Evolutionary conservation across 257 asterid genomes (phyloP).

Genomic region (Scutellaria galericulata): DNA sequence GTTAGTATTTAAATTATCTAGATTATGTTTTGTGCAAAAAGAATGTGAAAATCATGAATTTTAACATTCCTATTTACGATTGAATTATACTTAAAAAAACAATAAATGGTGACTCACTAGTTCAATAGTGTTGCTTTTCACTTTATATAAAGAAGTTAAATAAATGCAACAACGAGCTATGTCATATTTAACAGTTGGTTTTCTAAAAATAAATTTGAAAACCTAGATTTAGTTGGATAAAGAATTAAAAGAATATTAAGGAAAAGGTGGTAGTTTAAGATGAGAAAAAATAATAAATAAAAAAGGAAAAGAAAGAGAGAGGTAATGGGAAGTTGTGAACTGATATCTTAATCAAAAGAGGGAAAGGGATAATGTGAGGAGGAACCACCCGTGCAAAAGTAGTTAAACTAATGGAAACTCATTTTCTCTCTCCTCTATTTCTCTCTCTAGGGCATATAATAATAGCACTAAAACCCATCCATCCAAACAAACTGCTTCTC

Average conservation of each 20-base stretch:
- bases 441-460: background rate
- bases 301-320: background rate
- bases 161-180: background rate
- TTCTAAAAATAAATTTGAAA: too few species aligned
- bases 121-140: too few species aligned
- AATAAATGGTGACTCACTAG: too few species aligned
- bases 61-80: too few species aligned
- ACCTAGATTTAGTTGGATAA: too few species aligned
- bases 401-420: slow-evolving; percentile 43
- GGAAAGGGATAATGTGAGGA: slow-evolving; percentile 40
- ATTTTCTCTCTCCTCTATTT: slow-evolving; percentile 37
- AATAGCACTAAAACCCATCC: slow-evolving; percentile 2
- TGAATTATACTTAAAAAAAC: too few species aligned
- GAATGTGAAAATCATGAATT: too few species aligned
- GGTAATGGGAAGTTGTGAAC: slow-evolving; percentile 37
- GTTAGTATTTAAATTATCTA: too few species aligned
- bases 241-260: too few species aligned
- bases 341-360: slow-evolving; percentile 43
- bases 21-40: too few species aligned
- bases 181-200: background rate
- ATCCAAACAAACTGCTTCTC: slow-evolving; percentile 26
- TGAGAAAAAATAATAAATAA: background rate
- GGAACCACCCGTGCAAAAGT: slow-evolving; percentile 60
- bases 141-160: background rate
- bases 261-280: too few species aligned